Percentiles rank a stretch among this genome's conserved stretches.
Conservation (phyloP, 2,329 filamentous ascomycete species). For the Raffaelea arxii region DNA sequence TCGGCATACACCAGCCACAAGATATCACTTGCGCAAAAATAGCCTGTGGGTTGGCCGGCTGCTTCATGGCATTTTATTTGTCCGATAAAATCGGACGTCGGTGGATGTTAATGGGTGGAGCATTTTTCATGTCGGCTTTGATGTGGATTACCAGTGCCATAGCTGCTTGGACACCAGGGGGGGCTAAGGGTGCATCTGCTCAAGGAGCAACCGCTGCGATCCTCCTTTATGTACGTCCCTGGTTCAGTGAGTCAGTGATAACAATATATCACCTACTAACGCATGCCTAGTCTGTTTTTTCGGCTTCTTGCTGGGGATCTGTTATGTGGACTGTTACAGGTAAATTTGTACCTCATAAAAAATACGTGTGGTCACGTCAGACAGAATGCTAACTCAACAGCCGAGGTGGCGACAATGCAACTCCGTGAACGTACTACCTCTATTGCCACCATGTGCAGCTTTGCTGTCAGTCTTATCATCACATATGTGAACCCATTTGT, state of each 20-base stretch:
- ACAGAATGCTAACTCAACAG: too few species aligned
- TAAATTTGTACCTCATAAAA: background rate
- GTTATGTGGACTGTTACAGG: conserved; percentile 6
- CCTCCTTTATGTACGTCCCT: conserved; percentile 1
- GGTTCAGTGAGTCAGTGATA: background rate
- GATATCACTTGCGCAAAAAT: background rate
- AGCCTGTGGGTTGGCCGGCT: conserved; percentile 1
- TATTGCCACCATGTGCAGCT: conserved; percentile 8
- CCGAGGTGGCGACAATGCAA: conserved; percentile 9
- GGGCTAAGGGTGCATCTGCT: background rate
- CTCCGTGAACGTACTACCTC: conserved; percentile 11
- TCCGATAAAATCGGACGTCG: conserved; percentile 12
- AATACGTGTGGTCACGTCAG: background rate
- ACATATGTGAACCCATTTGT: conserved; percentile 13
- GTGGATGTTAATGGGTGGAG: conserved; percentile 7
- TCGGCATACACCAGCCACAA: conserved; percentile 9
- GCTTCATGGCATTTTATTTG: conserved; percentile 7
- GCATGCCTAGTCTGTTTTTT: background rate
- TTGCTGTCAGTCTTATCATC: conserved; percentile 7
- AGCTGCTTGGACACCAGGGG: conserved; percentile 1
- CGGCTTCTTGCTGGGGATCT: conserved; percentile 4
- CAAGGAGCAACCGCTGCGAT: conserved; percentile 1
- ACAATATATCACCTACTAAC: background rate
- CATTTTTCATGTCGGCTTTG: conserved; percentile 8
- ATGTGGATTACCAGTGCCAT: conserved; percentile 7